Evolutionary conservation across 345 rosid species (phyloP), one percentile per base, ranked within the genome.

Genomic region (Eutrema japonicum): DNA sequence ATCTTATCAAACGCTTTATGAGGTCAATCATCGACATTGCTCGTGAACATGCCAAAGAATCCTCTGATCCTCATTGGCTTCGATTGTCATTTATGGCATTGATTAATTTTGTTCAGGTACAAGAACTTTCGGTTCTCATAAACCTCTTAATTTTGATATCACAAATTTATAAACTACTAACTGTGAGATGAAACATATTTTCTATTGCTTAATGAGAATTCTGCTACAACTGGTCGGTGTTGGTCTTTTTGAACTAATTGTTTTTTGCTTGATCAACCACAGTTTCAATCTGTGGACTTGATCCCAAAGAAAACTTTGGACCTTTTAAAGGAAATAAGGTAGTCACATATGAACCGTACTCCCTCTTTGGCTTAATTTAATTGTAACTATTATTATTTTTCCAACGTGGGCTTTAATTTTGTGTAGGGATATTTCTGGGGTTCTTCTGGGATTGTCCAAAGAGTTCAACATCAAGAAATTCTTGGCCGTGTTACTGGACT

Each of bases 91-190:
- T 90, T 50, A 80, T 95, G 87, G 83, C 91, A 27, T 73, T 95
- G 72, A 78, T 95, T 69, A 90, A 82, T 79, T 83, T 92, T 55
- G 86, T 92, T 82, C 96, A 95, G 99, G 99, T 95, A 81, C 48
- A 33, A 64, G 36, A 62, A 37, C 18, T 49, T 56, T 35, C 66
- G 46, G 38, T 50, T 61, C 22, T 60, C 38, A 35, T 50, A 53
- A 32, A 51, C 48, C 46, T 22, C 53, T 58, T 41, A 10, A 43
- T 43, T 75, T 52, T 61, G 2, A 3, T 45, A n/a, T 29, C 42
- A 53, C 3, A 14, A 75, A 53, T 29, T 29, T 55, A 7, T 35
- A 6, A 66, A 40, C 69, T 35, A 61, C 11, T 60, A 13, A 36
- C 8, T 52, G 36, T 41, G 69, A 33, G 73, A 14, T 68, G 50